Evolutionary conservation across 2,329 filamentous ascomycete species (phyloP).

Genomic region (Arachnopeziza araneosa): DNA sequence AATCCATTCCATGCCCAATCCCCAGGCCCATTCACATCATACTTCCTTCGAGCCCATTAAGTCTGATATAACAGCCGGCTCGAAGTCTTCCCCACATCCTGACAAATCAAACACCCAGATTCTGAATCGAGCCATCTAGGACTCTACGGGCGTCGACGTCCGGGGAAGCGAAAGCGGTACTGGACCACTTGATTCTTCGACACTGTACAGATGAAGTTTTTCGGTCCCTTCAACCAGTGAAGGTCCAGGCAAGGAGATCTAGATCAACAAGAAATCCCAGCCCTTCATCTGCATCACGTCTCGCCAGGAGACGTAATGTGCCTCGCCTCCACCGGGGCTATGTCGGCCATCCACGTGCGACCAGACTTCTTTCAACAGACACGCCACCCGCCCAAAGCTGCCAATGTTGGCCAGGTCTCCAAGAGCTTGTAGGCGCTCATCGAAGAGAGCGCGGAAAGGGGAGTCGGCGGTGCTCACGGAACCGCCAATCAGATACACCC

Average conservation of each 20-base stretch:
- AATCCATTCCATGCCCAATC: constrained; percentile 1
- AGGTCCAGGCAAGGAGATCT: constrained; percentile 21
- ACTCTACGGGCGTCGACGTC: constrained; percentile 14
- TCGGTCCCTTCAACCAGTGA: constrained; percentile 17
- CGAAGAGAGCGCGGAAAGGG: constrained; percentile 71
- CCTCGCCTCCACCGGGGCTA: constrained; percentile 32
- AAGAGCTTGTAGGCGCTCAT: constrained; percentile 66
- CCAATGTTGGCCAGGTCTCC: constrained; percentile 75
- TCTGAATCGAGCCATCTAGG: constrained; percentile 7
- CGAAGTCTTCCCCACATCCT: constrained; percentile 6
- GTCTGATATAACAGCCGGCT: constrained; percentile 8
- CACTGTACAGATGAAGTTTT: constrained; percentile 17
- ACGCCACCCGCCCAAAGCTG: constrained; percentile 77
- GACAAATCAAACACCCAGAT: not conserved
- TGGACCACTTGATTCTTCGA: constrained; percentile 11
- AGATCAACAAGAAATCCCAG: constrained; percentile 92
- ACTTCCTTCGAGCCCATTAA: constrained; percentile 3
- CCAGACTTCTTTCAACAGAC: constrained; percentile 81
- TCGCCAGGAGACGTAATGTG: constrained; percentile 83
- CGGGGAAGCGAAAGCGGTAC: constrained; percentile 18
- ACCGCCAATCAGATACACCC: constrained; percentile 87
- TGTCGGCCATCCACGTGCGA: constrained; percentile 55
- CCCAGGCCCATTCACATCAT: not conserved
- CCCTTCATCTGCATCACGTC: constrained; percentile 87
- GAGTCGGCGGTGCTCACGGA: constrained; percentile 69